phyloP scores from a whole-genome alignment of 169 alveolate genomes.

The Eimeria sp. region DNA sequence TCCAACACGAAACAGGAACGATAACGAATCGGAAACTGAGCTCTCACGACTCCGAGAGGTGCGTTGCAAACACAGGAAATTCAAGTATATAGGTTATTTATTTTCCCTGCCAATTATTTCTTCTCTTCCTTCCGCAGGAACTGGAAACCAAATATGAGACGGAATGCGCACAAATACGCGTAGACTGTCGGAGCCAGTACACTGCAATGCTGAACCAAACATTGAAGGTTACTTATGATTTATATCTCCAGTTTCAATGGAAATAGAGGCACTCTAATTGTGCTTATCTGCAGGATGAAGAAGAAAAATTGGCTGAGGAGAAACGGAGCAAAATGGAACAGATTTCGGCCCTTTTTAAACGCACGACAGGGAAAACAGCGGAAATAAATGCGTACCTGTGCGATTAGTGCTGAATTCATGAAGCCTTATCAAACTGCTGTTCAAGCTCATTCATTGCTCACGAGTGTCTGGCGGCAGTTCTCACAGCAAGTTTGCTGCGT shows the following conservation, averaged over 20 bases:
- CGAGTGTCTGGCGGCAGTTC: no score
- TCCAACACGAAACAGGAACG: background rate
- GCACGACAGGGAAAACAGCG: background rate
- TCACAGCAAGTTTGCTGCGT: background rate
- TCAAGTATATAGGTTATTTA: background rate
- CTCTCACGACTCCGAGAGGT: background rate
- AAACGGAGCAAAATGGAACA: slow-evolving; percentile 1
- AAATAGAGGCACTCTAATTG: no score
- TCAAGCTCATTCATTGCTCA: background rate
- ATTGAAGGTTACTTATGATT: background rate
- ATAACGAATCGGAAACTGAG: background rate
- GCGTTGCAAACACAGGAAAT: background rate
- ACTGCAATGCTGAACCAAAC: slow-evolving; percentile 40
- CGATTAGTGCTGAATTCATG: background rate
- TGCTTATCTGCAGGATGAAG: slow-evolving; percentile 18
- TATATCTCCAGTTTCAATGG: background rate
- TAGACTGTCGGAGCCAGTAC: slow-evolving; percentile 8
- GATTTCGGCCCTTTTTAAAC: background rate
- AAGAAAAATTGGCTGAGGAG: slow-evolving; percentile 5
- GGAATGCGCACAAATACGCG: slow-evolving; percentile 54
- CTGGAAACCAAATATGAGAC: slow-evolving; percentile 19
- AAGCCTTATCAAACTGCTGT: background rate
- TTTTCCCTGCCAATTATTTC: background rate
- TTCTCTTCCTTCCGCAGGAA: slow-evolving; percentile 12
- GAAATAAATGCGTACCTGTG: background rate